Evolutionary conservation across 208 protist genomes (phyloP), one percentile per base, ranked within the genome.

Genomic region (Trypanosoma cruzi): DNA sequence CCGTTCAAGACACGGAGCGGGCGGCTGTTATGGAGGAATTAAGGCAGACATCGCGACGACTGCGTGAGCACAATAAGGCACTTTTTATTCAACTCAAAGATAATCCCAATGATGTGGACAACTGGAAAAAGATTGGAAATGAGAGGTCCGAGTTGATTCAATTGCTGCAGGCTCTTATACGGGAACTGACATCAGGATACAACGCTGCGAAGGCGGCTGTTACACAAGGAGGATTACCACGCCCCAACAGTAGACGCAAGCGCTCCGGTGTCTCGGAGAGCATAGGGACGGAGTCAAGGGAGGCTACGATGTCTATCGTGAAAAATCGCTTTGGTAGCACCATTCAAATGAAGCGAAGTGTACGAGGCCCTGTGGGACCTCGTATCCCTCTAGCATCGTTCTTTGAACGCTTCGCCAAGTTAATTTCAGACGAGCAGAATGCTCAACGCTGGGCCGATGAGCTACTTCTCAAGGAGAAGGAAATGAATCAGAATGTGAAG

Each of bases 401-500:
- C 29, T 97, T 86, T 69, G 84, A 86, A 42, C 37, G 65, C 4
- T 95, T 96, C 61, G 89, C 89, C 1, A 82, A 86, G 42, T 88
- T 91, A 64, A 81, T 97, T 24, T 58, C 94, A 26, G 85, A 96
- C 52, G 93, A 97, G 73, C 73, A 93, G 63, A 88, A 79, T 34
- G 92, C 90, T 24, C 87, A 96, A 75, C 83, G 75, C 50, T 97
- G 93, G 93, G 90, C 93, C 6, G 90, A 96, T 68, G 90, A 83
- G 37, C 77, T 97, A 29, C 82, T 97, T 3, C 60, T 80, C 6
- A 93, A 93, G 65, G 90, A 97, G 70, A 83, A 87, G 34, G 93
- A 95, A 60, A 73, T 95, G 26, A 97, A 97, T 73, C 87, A 94
- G 58, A 97, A 97, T 66, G 93, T 97, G 56, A 97, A 97, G 74